Conservation (phyloP, 2,329 filamentous ascomycete species). For the Penicillium sp. region DNA sequence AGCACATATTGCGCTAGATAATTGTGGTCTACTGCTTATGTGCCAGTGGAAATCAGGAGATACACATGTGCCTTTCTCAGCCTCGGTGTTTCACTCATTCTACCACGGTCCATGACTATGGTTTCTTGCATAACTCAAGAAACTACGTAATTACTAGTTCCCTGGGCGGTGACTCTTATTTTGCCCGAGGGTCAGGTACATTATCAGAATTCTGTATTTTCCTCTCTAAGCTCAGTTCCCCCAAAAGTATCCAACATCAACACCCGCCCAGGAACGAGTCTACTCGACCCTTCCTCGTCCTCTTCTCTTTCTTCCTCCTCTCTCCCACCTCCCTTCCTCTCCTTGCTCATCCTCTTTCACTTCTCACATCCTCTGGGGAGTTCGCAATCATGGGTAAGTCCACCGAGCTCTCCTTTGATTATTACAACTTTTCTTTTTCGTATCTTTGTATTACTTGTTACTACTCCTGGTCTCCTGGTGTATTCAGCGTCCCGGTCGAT, state of each 20-base stretch:
- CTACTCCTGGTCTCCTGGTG: slow-evolving; percentile 20
- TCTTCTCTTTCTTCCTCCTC: neutral
- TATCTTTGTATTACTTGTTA: slow-evolving; percentile 22
- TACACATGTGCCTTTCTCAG: too few species aligned
- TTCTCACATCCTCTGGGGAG: slow-evolving; percentile 3
- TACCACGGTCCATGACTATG: too few species aligned
- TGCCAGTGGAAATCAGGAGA: too few species aligned
- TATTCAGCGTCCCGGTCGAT: slow-evolving; percentile 21
- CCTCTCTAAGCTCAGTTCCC: neutral
- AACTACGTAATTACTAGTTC: too few species aligned
- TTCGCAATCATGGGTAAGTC: slow-evolving; percentile 26
- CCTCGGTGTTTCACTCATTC: too few species aligned
- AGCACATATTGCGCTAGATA: too few species aligned
- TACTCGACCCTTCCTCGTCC: neutral
- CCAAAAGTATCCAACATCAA: neutral
- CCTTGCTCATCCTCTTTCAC: slow-evolving; percentile 7
- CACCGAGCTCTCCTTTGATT: neutral
- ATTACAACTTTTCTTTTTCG: slow-evolving; percentile 13
- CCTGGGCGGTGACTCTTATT: neutral
- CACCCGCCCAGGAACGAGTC: neutral
- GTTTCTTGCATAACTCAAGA: too few species aligned
- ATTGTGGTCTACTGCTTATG: too few species aligned
- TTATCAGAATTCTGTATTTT: neutral
- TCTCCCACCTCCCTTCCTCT: neutral
- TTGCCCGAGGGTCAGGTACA: neutral